Conservation (phyloP, 345 rosid species). For the Rhodamnia argentea region DNA sequence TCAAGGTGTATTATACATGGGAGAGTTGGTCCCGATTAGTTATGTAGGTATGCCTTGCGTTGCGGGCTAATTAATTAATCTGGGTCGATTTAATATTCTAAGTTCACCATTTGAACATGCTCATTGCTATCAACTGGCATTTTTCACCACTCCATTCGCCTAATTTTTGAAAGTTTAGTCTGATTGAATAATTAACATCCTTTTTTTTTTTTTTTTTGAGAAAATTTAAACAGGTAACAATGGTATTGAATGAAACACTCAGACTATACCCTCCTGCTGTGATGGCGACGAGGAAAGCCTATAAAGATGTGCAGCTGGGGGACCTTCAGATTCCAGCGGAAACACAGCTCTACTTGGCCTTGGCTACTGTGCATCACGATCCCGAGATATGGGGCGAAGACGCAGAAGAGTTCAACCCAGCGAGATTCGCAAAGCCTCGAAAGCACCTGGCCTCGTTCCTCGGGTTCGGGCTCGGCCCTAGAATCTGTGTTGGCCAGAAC, state of each 20-base stretch:
- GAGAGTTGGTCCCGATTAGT: background rate
- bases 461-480: conserved; percentile 48
- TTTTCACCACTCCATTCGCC: background rate
- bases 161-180: background rate
- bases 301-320: conserved; percentile 32
- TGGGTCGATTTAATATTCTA: background rate
- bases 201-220: background rate
- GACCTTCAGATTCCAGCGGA: conserved; percentile 42
- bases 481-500: conserved; percentile 44
- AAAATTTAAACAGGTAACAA: conserved; percentile 26
- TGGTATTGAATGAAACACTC: conserved; percentile 61
- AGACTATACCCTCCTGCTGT: conserved; percentile 65
- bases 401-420: conserved; percentile 53
- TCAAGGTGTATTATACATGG: background rate
- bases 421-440: conserved; percentile 31
- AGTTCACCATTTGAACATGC: background rate
- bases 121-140: background rate
- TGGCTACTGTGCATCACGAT: conserved; percentile 43
- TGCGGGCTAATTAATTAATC: background rate
- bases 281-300: conserved; percentile 28
- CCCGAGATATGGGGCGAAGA: conserved; percentile 64
- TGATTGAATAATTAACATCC: background rate
- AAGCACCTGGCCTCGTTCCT: conserved; percentile 29
- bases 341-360: conserved; percentile 43
- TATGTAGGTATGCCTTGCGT: background rate